Conservation (phyloP, 148 eudicot species). For the Chenopodium quinoa region DNA sequence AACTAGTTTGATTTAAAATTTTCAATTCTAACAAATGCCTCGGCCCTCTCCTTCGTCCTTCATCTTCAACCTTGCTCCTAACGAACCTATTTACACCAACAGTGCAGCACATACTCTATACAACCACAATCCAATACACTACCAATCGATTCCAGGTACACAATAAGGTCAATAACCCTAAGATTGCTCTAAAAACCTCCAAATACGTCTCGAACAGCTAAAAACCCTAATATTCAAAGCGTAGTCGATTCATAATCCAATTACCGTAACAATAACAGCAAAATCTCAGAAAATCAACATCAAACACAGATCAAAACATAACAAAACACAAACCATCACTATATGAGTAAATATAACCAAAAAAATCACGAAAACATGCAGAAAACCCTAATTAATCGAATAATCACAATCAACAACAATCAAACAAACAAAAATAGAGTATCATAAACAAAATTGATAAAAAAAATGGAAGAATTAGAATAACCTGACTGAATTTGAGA, state of each 20-base stretch:
- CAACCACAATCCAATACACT: too few species aligned
- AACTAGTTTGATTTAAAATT: too few species aligned
- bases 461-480: not conserved
- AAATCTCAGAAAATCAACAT: not conserved
- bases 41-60: too few species aligned
- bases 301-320: not conserved
- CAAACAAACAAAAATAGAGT: not conserved
- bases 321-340: not conserved
- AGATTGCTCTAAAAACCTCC: not conserved
- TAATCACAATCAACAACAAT: not conserved
- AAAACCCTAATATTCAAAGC: slow-evolving; percentile 14
- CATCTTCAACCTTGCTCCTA: too few species aligned
- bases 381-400: not conserved
- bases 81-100: too few species aligned
- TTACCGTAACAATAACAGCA: not conserved
- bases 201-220: not conserved
- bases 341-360: not conserved
- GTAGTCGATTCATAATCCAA: not conserved
- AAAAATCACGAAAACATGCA: not conserved
- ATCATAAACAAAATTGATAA: not conserved
- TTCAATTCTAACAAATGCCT: too few species aligned
- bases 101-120: too few species aligned
- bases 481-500: slow-evolving; percentile 53
- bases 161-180: too few species aligned
- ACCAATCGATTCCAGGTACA: too few species aligned